phyloP scores from a whole-genome alignment of 805 yeast species.

The Pichia californica region DNA sequence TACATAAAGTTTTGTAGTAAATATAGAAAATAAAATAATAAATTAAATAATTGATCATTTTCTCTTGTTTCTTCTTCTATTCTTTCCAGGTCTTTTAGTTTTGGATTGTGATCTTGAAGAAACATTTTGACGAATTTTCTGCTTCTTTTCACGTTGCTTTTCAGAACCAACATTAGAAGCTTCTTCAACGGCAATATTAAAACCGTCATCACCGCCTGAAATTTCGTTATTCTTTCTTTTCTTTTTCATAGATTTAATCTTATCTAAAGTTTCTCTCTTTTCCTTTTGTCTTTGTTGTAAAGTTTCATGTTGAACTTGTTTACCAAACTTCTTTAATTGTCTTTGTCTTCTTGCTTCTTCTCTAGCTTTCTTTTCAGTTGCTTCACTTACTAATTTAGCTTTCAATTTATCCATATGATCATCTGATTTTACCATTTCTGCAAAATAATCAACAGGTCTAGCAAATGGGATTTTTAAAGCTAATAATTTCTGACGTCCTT shows the following conservation, averaged over 20 bases:
- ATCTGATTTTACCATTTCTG: constrained; percentile 97
- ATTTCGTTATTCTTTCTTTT: constrained; percentile 78
- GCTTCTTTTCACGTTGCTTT: constrained; percentile 45
- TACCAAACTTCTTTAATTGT: constrained; percentile 92
- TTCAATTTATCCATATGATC: constrained; percentile 96
- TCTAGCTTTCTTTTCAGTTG: constrained; percentile 74
- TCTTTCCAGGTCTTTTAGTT: constrained; percentile 46
- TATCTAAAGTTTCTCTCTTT: constrained; percentile 83
- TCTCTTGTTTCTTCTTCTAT: constrained; percentile 37
- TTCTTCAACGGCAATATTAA: constrained; percentile 90
- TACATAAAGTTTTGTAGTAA: neutral
- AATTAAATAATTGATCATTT: constrained; percentile 7
- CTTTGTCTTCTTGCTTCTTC: constrained; percentile 94
- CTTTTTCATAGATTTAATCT: constrained; percentile 83
- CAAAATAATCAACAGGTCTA: constrained; percentile 93
- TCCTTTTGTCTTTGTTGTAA: constrained; percentile 90
- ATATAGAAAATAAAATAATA: neutral
- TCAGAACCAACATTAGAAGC: constrained; percentile 48
- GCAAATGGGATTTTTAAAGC: constrained; percentile 79
- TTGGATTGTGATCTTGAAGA: constrained; percentile 41
- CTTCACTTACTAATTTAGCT: constrained; percentile 70
- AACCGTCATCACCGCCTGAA: constrained; percentile 57
- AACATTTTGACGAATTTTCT: constrained; percentile 36
- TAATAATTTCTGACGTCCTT: constrained; percentile 59
- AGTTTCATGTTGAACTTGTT: constrained; percentile 91